phyloP scores from a whole-genome alignment of 805 yeast genomes.

The Lachancea sp. region DNA sequence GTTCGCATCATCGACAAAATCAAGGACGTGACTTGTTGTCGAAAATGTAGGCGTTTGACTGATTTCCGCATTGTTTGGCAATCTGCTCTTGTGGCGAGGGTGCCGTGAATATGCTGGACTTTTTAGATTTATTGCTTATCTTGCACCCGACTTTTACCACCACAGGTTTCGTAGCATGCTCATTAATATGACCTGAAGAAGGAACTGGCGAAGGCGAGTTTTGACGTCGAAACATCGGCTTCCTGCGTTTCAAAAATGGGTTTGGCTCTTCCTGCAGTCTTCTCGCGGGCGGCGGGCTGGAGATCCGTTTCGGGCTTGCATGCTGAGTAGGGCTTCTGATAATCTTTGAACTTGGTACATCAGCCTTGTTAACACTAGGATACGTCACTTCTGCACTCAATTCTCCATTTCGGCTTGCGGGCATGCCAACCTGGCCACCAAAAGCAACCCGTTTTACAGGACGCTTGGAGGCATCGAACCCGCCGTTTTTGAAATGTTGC shows the following conservation, averaged over 20 bases:
- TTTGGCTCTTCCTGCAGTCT: slow-evolving; percentile 15
- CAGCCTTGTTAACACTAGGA: neutral
- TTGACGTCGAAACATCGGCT: slow-evolving; percentile 8
- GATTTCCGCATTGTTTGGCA: neutral
- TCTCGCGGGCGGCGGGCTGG: slow-evolving; percentile 7
- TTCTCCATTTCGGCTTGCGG: neutral
- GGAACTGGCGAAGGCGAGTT: neutral
- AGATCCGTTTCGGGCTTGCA: slow-evolving; percentile 1
- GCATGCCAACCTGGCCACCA: slow-evolving; percentile 28
- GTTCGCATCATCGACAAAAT: no score
- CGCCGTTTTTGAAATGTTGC: slow-evolving; percentile 18
- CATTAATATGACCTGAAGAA: neutral
- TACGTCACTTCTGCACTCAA: no score
- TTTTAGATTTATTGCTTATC: slow-evolving; percentile 12
- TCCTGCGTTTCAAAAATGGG: slow-evolving; percentile 18
- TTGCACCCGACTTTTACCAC: slow-evolving; percentile 6
- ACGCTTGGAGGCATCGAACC: slow-evolving; percentile 12
- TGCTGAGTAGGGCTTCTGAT: neutral
- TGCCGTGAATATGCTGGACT: slow-evolving; percentile 20
- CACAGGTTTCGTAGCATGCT: slow-evolving; percentile 1
- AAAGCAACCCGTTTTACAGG: slow-evolving; percentile 27
- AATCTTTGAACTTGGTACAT: neutral
- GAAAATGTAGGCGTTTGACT: slow-evolving; percentile 13
- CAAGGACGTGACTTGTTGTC: slow-evolving; percentile 1
- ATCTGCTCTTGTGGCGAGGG: slow-evolving; percentile 8